Evolutionary conservation across 495 filamentous ascomycete genomes (phyloP), one percentile per base, ranked within the genome.

Genomic region (Neurospora sp.): DNA sequence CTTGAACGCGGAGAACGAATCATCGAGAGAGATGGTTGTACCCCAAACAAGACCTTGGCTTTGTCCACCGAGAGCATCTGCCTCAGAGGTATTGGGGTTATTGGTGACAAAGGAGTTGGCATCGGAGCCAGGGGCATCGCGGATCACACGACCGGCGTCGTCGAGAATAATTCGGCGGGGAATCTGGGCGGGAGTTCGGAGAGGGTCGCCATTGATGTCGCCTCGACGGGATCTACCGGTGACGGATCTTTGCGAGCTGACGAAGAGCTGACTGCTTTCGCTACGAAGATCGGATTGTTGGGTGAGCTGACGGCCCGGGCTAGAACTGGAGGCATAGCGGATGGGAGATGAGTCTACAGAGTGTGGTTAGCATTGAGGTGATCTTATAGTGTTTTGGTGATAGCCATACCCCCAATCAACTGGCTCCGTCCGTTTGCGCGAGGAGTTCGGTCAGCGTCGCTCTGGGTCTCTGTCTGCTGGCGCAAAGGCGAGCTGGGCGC

Each of bases 1-100:
- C 74, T 94, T 94, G 86, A 97, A 96, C 0, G 89, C 86, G 69
- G 88, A 88, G 79, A 94, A 92, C 14, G 94, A 92, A 80, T 99
- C 94, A 71, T 92, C 89, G 54, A 98, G 90, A 2, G 95, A 96
- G 72, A 99, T 92, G 69, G 97, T 98, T 69, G 96, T 98, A 79
- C 96, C 96, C 96, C 96, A 99, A 73, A 99, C 94, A 46, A 97
- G 89, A 73, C 92, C 88, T 69, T 91, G 91, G 46, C 90, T 92
- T 74, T 85, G 87, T 11, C 94, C 94, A 59, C 92, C 93, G 70
- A 97, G 90, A 2, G 88, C 91, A 78, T 98, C 92, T 0, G 94
- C 94, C 79, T 99, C 96, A 1, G 94, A 97, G 12, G 96, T 98
- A 72, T 89, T 90, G 2, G 93, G 93, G 77, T 97, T 90, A 73